Percentiles rank a stretch among this genome's conserved stretches.
Evolutionary conservation across 176 grass and related monocot species (phyloP).

Genomic region (Aegilops bicornis): DNA sequence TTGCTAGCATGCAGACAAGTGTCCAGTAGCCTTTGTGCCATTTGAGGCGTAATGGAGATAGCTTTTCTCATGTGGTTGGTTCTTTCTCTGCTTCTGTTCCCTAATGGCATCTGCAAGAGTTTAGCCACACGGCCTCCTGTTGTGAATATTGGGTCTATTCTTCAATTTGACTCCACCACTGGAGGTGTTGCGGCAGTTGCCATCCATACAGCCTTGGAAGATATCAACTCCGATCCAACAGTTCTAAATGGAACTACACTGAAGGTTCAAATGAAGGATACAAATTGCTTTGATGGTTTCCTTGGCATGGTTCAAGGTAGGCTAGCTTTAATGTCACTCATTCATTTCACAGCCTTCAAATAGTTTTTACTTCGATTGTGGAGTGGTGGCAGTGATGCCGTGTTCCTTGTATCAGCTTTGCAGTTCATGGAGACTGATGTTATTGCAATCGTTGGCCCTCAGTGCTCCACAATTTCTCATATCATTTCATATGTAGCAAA

Average conservation of each 20-base stretch:
- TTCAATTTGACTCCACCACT: constrained; percentile 65
- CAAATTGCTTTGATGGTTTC: constrained; percentile 83
- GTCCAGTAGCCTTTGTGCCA: neutral
- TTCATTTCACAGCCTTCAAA: constrained; percentile 4
- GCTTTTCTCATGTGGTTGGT: constrained; percentile 25
- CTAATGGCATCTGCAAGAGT: constrained; percentile 34
- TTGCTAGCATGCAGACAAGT: constrained; percentile 20
- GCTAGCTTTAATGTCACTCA: neutral
- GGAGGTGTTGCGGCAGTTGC: constrained; percentile 67
- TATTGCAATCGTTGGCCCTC: constrained; percentile 80
- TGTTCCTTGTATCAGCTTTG: constrained; percentile 51
- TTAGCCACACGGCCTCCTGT: constrained; percentile 54
- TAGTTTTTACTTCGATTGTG: neutral
- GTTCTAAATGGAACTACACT: constrained; percentile 75
- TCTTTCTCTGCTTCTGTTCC: constrained; percentile 44
- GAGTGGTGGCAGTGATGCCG: constrained; percentile 14
- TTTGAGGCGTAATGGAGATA: constrained; percentile 53
- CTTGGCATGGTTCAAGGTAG: constrained; percentile 86
- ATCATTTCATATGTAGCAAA: constrained; percentile 73
- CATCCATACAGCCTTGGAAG: constrained; percentile 68
- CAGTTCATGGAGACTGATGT: constrained; percentile 87
- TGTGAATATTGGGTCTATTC: constrained; percentile 76
- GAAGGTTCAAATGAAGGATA: constrained; percentile 44
- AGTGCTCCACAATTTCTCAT: constrained; percentile 82
- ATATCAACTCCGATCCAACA: constrained; percentile 76